phyloP scores from a whole-genome alignment of 2,329 filamentous ascomycete species.

The Fusarium guadeloupense region DNA sequence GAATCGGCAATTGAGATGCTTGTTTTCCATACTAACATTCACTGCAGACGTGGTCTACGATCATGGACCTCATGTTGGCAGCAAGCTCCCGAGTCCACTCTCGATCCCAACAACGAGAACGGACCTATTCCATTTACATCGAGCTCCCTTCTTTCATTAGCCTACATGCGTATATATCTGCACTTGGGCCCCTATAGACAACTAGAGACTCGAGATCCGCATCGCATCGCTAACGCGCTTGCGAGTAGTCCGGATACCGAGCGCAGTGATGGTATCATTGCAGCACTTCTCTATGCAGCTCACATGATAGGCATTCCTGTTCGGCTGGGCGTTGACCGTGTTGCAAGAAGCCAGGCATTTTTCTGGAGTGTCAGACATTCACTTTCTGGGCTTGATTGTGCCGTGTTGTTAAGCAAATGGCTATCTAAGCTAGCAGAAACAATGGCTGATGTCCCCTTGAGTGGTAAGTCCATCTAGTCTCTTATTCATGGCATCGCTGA shows the following conservation, averaged over 20 bases:
- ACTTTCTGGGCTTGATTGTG: constrained; percentile 63
- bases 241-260: constrained; percentile 52
- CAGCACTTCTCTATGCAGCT: constrained; percentile 61
- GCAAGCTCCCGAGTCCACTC: constrained; percentile 50
- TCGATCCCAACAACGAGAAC: constrained; percentile 53
- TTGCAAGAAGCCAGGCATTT: constrained; percentile 63
- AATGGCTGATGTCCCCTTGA: not conserved
- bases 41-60: constrained; percentile 45
- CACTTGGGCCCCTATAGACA: constrained; percentile 55
- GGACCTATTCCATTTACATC: constrained; percentile 56
- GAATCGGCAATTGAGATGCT: too few relatives aligned
- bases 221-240: constrained; percentile 52
- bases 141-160: constrained; percentile 56
- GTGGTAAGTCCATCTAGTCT: constrained; percentile 2
- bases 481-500: too few relatives aligned
- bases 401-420: constrained; percentile 62
- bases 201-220: constrained; percentile 55
- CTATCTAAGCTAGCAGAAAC: not conserved
- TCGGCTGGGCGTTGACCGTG: constrained; percentile 62
- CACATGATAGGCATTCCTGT: constrained; percentile 66
- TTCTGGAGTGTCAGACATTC: constrained; percentile 68
- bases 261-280: constrained; percentile 58
- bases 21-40: not conserved
- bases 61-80: constrained; percentile 53
- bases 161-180: constrained; percentile 57